These are phyloP conservation scores for Ramaria sp. DNA, from an alignment of 768 basidiomycete species.

Conservation along the genomic window DNA sequence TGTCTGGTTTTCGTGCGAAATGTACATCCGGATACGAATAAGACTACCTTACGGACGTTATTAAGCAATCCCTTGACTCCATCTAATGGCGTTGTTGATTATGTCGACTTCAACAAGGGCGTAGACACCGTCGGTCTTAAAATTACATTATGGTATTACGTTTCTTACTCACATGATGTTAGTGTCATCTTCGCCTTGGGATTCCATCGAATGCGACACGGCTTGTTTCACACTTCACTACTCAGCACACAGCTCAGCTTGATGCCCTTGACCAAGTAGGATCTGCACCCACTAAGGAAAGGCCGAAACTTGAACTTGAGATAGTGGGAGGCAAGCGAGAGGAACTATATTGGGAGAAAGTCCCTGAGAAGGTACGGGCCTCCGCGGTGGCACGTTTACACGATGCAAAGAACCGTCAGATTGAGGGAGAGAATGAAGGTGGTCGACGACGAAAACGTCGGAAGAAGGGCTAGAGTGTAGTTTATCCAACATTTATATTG, in stretches of 20 bases:
- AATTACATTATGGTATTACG: neutral
- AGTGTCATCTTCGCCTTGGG: constrained; percentile 69
- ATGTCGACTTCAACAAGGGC: constrained; percentile 71
- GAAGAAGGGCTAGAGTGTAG: neutral
- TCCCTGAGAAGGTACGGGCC: constrained; percentile 59
- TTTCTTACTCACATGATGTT: neutral
- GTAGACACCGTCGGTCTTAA: constrained; percentile 49
- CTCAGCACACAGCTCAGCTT: constrained; percentile 28
- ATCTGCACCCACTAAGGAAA: constrained; percentile 11
- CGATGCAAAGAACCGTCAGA: neutral
- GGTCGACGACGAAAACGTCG: neutral
- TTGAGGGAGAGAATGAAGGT: neutral
- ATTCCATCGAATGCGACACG: constrained; percentile 33
- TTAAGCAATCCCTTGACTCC: constrained; percentile 35
- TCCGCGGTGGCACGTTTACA: constrained; percentile 36
- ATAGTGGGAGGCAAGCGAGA: constrained; percentile 53
- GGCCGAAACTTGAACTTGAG: constrained; percentile 33
- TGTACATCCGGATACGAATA: constrained; percentile 67
- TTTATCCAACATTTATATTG: too few relatives aligned
- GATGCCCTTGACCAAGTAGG: constrained; percentile 49
- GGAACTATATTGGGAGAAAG: constrained; percentile 68
- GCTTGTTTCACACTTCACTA: constrained; percentile 35
- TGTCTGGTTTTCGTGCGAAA: constrained; percentile 66
- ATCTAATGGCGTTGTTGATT: constrained; percentile 40
- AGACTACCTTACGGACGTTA: constrained; percentile 59